Evolutionary conservation across 805 yeast genomes (phyloP).

Genomic region (Teunomyces tritomae): DNA sequence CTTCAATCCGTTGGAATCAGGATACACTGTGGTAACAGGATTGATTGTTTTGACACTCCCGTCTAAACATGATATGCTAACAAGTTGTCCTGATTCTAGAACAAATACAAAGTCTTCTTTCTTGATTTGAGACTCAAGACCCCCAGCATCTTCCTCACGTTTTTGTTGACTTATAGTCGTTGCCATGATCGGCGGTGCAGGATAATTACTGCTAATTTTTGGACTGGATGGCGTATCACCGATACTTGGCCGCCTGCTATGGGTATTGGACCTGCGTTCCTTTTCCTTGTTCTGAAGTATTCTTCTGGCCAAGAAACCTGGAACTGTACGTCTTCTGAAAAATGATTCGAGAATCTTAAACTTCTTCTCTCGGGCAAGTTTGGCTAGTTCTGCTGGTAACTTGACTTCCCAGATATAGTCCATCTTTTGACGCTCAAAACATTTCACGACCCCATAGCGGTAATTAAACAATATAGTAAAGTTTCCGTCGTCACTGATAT

Average conservation of each 20-base stretch:
- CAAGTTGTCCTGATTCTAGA: constrained; percentile 48
- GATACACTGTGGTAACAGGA: constrained; percentile 20
- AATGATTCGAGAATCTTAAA: constrained; percentile 52
- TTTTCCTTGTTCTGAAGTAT: constrained; percentile 22
- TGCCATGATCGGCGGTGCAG: constrained; percentile 22
- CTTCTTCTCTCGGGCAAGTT: constrained; percentile 16
- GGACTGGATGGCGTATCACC: constrained; percentile 22
- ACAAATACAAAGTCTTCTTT: constrained; percentile 53
- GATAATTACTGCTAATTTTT: constrained; percentile 33
- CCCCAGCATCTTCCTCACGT: constrained; percentile 5
- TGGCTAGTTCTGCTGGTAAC: constrained; percentile 32
- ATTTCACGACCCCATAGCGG: constrained; percentile 49
- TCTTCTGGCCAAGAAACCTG: constrained; percentile 41
- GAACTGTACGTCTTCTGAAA: constrained; percentile 55
- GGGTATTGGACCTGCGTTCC: constrained; percentile 6
- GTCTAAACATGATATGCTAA: constrained; percentile 48
- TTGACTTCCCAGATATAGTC: constrained; percentile 56
- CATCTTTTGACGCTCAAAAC: constrained; percentile 57
- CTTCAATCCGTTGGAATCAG: constrained; percentile 7
- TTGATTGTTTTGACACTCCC: constrained; percentile 39
- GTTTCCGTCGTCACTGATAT: constrained; percentile 58
- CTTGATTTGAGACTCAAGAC: constrained; percentile 16
- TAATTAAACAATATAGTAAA: constrained; percentile 54
- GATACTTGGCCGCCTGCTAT: constrained; percentile 32
- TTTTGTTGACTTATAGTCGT: constrained; percentile 7